Base-by-base conservation (phyloP, 192 early-diverging fungal species). In the Coemansia sp. region DNA sequence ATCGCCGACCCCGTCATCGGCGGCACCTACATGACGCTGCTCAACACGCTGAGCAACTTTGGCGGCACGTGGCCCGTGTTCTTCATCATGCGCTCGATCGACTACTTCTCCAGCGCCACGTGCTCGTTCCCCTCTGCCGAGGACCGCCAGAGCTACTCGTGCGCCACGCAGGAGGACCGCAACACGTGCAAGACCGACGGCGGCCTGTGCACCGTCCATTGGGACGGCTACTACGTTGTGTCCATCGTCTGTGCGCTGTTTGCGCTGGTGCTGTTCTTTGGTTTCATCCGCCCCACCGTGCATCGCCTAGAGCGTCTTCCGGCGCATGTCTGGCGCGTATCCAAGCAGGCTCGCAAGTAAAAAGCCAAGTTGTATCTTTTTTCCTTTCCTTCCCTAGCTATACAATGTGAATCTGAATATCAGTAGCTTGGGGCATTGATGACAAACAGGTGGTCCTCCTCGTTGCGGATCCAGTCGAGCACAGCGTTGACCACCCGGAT, bases 31-130 rank as follows among this genome's bases (percentile, higher is more conserved):
- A 91, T 91, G 89, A 91, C 89, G 64, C 83, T 94, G 55, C 82
- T 98, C 37, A 96, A 96, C 69, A 98, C 97, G 2, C 72, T 97
- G 56, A 91, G 88, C 65, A 98, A 98, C 75, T 91, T 98, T 71
- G 97, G 95, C 44, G 97, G 97, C 28, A 98, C 95, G 6, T 97
- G 94, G 97, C 93, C 95, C 0, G 86, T 90, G 25, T 96, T 88
- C 79, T 95, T 97, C 84, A 87, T 98, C 15, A 83, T 98, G 55
- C 85, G 92, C 64, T 86, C 93, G 0, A 94, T 98, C 14, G 96
- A 98, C 70, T 87, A 87, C 50, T 91, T 93, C 59, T 95, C 94
- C 22, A 83, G 84, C n/a, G 84, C 92, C 7, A 81, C 79, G 0
- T 98, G 96, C 55, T 73, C 76, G 31, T 62, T 87, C 6, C 64